Conservation (phyloP, 2,329 filamentous ascomycete species). For the Colletotrichum paranaense region DNA sequence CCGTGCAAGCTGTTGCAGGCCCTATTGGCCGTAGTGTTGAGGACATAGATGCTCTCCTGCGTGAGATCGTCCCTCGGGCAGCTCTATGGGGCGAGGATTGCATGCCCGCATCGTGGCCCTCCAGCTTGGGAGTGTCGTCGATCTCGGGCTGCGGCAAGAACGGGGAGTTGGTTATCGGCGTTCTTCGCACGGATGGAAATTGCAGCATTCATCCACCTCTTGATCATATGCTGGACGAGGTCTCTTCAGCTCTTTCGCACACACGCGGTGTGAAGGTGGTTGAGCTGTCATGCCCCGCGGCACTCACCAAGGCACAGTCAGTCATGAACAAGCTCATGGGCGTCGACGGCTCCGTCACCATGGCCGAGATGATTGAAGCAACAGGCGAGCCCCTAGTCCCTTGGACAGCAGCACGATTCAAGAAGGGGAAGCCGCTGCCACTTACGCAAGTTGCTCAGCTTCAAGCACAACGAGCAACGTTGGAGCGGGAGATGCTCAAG, state of each 20-base stretch:
- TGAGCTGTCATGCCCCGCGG: neutral
- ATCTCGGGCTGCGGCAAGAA: constrained; percentile 2
- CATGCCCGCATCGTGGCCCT: constrained; percentile 20
- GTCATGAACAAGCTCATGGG: constrained; percentile 34
- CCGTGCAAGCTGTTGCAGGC: constrained; percentile 25
- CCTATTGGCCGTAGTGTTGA: constrained; percentile 23
- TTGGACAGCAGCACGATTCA: constrained; percentile 21
- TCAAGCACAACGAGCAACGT: constrained; percentile 15
- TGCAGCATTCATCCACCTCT: constrained; percentile 20
- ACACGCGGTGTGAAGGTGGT: neutral
- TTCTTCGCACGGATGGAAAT: constrained; percentile 25
- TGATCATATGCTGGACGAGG: constrained; percentile 22
- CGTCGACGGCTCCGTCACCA: constrained; percentile 4
- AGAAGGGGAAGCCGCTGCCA: neutral
- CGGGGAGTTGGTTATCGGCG: constrained; percentile 19
- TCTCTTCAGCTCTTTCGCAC: neutral
- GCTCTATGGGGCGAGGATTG: constrained; percentile 28
- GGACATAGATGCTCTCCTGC: constrained; percentile 12
- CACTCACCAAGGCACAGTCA: constrained; percentile 13
- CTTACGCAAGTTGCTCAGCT: constrained; percentile 10
- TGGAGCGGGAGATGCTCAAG: constrained; percentile 25
- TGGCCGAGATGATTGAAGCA: constrained; percentile 22
- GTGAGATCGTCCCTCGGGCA: constrained; percentile 22
- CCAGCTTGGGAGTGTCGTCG: neutral
- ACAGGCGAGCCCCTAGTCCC: constrained; percentile 24